These are phyloP conservation scores for Termitomyces sp. DNA, from an alignment of 768 basidiomycete genomes.

Conservation along the genomic window DNA sequence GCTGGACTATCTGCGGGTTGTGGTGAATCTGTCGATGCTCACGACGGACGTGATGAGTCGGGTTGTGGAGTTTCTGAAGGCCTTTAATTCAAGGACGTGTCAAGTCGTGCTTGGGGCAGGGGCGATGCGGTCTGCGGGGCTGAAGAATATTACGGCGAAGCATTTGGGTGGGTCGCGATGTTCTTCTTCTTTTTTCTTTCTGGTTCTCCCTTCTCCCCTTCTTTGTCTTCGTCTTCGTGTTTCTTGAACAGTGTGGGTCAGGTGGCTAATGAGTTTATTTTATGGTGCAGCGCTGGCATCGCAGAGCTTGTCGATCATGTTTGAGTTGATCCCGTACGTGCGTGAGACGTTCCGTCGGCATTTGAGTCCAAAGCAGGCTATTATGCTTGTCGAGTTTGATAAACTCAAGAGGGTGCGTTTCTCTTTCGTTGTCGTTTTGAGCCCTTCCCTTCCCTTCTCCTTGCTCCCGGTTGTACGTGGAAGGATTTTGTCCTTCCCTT, in stretches of 20 bases:
- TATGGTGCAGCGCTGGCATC: constrained; percentile 75
- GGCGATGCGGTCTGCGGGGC: constrained; percentile 96
- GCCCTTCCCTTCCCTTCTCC: neutral
- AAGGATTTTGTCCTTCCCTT: neutral
- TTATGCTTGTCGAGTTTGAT: constrained; percentile 97
- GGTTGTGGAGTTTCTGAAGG: constrained; percentile 92
- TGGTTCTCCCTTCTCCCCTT: neutral
- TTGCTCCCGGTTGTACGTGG: neutral
- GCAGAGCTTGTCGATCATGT: constrained; percentile 91
- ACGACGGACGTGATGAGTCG: constrained; percentile 95
- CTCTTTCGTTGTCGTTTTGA: neutral
- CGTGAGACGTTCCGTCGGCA: constrained; percentile 93
- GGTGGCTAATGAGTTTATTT: neutral
- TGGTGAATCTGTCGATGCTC: constrained; percentile 82
- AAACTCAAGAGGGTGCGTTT: constrained; percentile 87
- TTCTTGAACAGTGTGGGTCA: too few relatives aligned
- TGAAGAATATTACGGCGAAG: constrained; percentile 98
- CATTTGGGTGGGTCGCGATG: constrained; percentile 66
- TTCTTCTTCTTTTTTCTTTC: too few relatives aligned
- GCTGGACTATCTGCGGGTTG: constrained; percentile 80
- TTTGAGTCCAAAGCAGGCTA: constrained; percentile 89
- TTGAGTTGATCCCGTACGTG: constrained; percentile 91
- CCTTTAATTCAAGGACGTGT: constrained; percentile 96
- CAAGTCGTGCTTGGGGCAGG: constrained; percentile 98
- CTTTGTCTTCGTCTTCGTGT: neutral